Conservation (phyloP, 768 basidiomycete species). For the Kwoniella dejecticola region DNA sequence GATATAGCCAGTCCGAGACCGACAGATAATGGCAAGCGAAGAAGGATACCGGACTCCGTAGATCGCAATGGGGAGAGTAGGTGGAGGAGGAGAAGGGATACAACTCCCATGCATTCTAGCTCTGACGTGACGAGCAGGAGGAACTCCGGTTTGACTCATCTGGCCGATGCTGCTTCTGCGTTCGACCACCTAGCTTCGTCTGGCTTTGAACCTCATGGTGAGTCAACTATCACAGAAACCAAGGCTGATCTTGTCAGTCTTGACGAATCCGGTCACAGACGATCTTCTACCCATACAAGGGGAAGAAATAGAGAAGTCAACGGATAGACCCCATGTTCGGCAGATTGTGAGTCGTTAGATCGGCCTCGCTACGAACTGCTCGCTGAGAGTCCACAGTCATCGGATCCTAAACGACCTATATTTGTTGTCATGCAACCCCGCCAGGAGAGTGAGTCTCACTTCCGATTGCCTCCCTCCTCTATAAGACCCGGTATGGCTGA, state of each 20-base stretch:
- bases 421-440: slow-evolving; percentile 32
- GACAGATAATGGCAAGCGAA: slow-evolving; percentile 13
- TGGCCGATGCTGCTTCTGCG: slow-evolving; percentile 16
- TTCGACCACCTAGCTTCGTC: slow-evolving; percentile 25
- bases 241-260: slow-evolving; percentile 9
- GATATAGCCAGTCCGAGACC: neutral
- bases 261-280: slow-evolving; percentile 31
- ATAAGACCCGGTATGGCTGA: neutral
- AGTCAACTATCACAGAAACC: neutral
- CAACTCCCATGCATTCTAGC: slow-evolving; percentile 1
- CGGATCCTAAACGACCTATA: slow-evolving; percentile 28
- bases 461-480: neutral
- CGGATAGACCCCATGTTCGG: slow-evolving; percentile 21
- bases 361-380: neutral
- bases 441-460: slow-evolving; percentile 14
- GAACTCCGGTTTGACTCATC: neutral
- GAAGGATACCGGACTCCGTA: neutral
- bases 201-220: slow-evolving; percentile 19
- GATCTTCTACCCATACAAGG: slow-evolving; percentile 31
- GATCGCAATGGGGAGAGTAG: neutral
- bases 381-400: slow-evolving; percentile 10
- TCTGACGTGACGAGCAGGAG: neutral
- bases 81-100: slow-evolving; percentile 15
- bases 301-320: slow-evolving; percentile 18
- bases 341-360: slow-evolving; percentile 24